A percentile compares a stretch with the other conserved stretches of the same genome.
Conservation (phyloP, 345 rosid species). For the Citrus australasica region DNA sequence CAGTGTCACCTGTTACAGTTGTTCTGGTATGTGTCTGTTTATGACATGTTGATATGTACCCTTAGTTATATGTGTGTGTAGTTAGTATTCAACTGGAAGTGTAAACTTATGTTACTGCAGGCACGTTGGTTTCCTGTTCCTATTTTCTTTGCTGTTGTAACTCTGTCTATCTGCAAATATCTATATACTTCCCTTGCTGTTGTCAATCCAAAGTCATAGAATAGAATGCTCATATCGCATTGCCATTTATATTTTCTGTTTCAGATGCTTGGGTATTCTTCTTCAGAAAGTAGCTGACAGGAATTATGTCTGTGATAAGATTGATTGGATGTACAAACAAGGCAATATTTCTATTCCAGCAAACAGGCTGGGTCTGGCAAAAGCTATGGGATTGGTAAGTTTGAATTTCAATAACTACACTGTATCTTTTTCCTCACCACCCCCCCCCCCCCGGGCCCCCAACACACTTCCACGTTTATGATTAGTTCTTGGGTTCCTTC, state of each 20-base stretch:
- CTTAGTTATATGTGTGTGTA: neutral
- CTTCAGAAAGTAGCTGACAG: slow-evolving; percentile 88
- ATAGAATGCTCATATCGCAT: neutral
- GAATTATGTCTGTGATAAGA: slow-evolving; percentile 74
- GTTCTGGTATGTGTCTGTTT: neutral
- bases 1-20: neutral
- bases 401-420: slow-evolving; percentile 10
- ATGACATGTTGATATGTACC: neutral
- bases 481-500: slow-evolving; percentile 20
- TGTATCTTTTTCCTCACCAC: neutral
- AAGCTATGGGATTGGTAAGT: slow-evolving; percentile 93
- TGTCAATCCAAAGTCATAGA: neutral
- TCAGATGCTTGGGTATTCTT: slow-evolving; percentile 88
- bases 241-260: slow-evolving; percentile 23
- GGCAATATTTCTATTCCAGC: slow-evolving; percentile 77
- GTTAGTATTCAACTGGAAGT: neutral
- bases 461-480: slow-evolving; percentile 1
- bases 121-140: neutral
- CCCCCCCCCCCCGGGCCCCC: neutral
- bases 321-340: slow-evolving; percentile 87
- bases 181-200: neutral
- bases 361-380: slow-evolving; percentile 95
- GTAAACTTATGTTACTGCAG: neutral
- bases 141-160: neutral
- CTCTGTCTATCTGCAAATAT: neutral